These are phyloP conservation scores for Globisporangium camurandrum DNA, from an alignment of 352 stramenopile genomes.

Conservation along the genomic window DNA sequence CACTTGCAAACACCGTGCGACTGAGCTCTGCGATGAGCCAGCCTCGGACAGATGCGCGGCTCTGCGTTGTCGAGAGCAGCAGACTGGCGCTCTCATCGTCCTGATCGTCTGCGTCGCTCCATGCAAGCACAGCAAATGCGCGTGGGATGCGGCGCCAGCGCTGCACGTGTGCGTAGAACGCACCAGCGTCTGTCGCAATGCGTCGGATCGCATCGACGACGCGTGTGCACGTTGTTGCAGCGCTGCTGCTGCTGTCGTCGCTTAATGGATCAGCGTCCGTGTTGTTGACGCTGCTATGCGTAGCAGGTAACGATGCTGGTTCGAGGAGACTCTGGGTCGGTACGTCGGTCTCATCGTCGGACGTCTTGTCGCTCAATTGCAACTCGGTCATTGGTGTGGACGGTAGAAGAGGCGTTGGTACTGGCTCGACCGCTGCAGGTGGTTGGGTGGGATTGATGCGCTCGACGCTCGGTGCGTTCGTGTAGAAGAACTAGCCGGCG, in stretches of 20 bases:
- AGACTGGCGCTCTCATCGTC: background rate
- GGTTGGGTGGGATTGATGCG: background rate
- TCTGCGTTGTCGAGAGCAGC: background rate
- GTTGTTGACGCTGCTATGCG: background rate
- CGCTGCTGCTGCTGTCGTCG: background rate
- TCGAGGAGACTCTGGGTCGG: constrained; percentile 12
- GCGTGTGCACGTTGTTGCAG: constrained; percentile 2
- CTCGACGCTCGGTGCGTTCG: constrained; percentile 11
- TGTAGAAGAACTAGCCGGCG: constrained; percentile 19
- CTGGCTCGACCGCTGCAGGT: background rate
- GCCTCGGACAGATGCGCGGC: constrained; percentile 18
- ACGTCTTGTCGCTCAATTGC: no score
- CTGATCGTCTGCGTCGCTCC: no score
- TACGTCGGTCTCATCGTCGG: no score
- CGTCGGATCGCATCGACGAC: constrained; percentile 19
- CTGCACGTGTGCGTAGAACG: constrained; percentile 37
- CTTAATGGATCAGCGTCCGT: no score
- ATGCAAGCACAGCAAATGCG: constrained; percentile 27
- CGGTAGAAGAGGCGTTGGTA: background rate
- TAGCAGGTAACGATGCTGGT: no score
- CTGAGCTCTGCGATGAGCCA: constrained; percentile 43
- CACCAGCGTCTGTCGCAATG: constrained; percentile 17
- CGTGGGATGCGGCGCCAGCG: constrained; percentile 43
- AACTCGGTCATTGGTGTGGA: no score
- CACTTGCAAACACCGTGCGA: constrained; percentile 22